These are phyloP conservation scores for Neofusicoccum umdonicola DNA, from an alignment of 2,329 filamentous ascomycete genomes.

Conservation along the genomic window DNA sequence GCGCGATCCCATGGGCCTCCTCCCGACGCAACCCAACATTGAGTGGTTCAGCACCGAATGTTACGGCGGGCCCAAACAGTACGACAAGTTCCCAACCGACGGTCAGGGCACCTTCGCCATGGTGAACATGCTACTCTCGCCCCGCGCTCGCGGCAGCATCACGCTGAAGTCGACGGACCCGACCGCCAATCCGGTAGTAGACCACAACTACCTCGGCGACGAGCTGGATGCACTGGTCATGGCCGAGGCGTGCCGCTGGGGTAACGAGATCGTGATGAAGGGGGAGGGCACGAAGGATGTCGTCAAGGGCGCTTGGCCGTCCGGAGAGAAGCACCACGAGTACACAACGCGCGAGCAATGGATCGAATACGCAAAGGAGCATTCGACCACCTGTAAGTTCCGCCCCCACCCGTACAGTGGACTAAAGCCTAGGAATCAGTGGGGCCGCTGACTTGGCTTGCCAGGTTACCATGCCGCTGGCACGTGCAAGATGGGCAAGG, in stretches of 20 bases:
- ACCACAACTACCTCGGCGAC: conserved; percentile 28
- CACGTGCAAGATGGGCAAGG: conserved; percentile 13
- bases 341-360: conserved; percentile 57
- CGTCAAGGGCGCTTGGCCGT: conserved; percentile 3
- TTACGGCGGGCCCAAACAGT: conserved; percentile 61
- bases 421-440: no score
- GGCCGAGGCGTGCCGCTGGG: conserved; percentile 25
- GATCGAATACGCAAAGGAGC: conserved; percentile 55
- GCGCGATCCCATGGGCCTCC: conserved; percentile 63
- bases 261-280: conserved; percentile 33
- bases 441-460: not conserved
- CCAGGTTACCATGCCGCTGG: conserved; percentile 8
- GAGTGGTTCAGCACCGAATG: conserved; percentile 64
- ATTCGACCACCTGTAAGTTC: conserved; percentile 25
- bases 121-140: conserved; percentile 23
- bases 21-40: conserved; percentile 56
- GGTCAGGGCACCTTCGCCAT: conserved; percentile 52
- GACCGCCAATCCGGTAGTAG: conserved; percentile 25
- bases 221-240: conserved; percentile 26
- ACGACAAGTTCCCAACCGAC: conserved; percentile 52
- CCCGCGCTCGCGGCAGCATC: conserved; percentile 30
- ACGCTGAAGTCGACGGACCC: conserved; percentile 25
- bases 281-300: conserved; percentile 58
- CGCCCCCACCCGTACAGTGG: no score
- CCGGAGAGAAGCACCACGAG: conserved; percentile 54